Conservation (phyloP, 2,329 filamentous ascomycete genomes). For the Trichoderma sp. region DNA sequence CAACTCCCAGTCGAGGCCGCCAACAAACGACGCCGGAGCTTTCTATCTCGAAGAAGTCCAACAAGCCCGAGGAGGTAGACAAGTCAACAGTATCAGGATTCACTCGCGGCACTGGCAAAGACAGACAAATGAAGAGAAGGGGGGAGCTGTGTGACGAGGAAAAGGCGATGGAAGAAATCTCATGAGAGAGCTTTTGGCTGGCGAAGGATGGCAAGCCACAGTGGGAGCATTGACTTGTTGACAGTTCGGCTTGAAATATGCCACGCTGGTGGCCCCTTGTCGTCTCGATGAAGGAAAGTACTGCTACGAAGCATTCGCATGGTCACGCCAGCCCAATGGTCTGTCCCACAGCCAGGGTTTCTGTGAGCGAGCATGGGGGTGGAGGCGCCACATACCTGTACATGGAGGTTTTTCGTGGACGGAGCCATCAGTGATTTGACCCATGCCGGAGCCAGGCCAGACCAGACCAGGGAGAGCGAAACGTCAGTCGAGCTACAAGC, state of each 20-base stretch:
- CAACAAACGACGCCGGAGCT: not conserved
- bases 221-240: conserved; percentile 17
- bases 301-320: conserved; percentile 17
- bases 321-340: conserved; percentile 20
- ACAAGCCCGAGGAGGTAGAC: not conserved
- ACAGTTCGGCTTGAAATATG: conserved; percentile 18
- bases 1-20: not conserved
- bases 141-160: conserved; percentile 4
- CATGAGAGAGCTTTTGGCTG: conserved; percentile 6
- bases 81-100: not conserved
- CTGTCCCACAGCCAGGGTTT: conserved; percentile 16
- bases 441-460: not conserved
- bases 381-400: conserved; percentile 14
- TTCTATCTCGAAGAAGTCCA: conserved; percentile 5
- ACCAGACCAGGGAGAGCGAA: conserved; percentile 11
- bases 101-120: conserved; percentile 13
- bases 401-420: conserved; percentile 15
- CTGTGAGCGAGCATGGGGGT: conserved; percentile 17
- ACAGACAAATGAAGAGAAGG: not conserved
- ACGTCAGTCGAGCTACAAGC: conserved; percentile 17
- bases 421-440: conserved; percentile 18
- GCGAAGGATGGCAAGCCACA: conserved; percentile 17
- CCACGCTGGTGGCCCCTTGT: conserved; percentile 13
- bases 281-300: conserved; percentile 13
- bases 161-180: conserved; percentile 8